Percentiles rank a stretch among this genome's conserved stretches.
Evolutionary conservation across 371 early-diverging fungal genomes (phyloP).

Genomic region (Mucor ambiguus): DNA sequence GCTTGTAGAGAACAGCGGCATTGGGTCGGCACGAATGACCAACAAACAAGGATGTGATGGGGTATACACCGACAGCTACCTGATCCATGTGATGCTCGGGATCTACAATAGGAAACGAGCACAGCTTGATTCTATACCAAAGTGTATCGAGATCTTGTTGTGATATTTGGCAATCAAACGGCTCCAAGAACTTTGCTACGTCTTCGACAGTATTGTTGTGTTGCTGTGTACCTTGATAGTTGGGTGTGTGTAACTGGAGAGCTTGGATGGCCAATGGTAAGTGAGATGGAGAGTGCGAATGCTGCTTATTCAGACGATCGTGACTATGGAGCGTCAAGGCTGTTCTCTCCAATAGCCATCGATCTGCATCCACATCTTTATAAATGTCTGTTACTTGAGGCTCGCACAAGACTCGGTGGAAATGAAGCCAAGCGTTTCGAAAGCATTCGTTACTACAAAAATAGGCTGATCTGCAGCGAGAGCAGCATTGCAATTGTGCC

Average conservation of each 20-base stretch:
- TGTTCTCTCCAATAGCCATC: slow-evolving; percentile 47
- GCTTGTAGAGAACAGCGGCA: slow-evolving; percentile 59
- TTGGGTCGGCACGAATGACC: slow-evolving; percentile 88
- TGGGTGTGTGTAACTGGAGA: slow-evolving; percentile 23
- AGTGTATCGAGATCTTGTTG: slow-evolving; percentile 14
- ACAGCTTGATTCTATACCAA: slow-evolving; percentile 20
- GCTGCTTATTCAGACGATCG: slow-evolving; percentile 50
- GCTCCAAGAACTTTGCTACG: slow-evolving; percentile 17
- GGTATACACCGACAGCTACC: slow-evolving; percentile 76
- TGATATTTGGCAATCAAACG: slow-evolving; percentile 20
- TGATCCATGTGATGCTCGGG: slow-evolving; percentile 62
- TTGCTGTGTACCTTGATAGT: not conserved
- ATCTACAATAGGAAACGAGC: slow-evolving; percentile 26
- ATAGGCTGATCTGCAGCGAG: slow-evolving; percentile 50
- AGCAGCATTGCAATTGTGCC: slow-evolving; percentile 49
- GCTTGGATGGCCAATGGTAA: slow-evolving; percentile 40
- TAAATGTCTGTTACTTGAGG: slow-evolving; percentile 44
- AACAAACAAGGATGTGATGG: slow-evolving; percentile 69
- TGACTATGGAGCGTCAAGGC: slow-evolving; percentile 51
- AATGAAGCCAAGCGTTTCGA: slow-evolving; percentile 50
- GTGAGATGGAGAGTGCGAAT: slow-evolving; percentile 48
- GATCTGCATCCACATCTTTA: slow-evolving; percentile 43
- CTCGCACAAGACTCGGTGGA: slow-evolving; percentile 46
- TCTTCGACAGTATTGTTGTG: slow-evolving; percentile 9
- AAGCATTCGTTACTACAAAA: slow-evolving; percentile 53